Base-by-base conservation (phyloP, 2,329 filamentous ascomycete genomes). In the Epichloe elymi region DNA sequence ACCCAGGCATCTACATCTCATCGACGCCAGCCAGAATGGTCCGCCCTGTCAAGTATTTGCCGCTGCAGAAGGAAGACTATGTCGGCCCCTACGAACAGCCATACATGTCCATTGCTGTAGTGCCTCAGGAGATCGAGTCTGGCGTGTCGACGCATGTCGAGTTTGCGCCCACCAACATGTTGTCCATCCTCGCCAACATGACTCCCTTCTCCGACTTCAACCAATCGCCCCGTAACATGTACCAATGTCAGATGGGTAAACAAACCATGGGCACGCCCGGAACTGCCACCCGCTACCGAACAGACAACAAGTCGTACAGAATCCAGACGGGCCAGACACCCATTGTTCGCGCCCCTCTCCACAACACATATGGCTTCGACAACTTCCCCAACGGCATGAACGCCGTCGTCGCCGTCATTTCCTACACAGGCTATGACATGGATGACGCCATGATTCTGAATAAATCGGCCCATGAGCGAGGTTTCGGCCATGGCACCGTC, bases 391-490 rank as follows among this genome's bases (percentile, higher is more conserved):
- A 97, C 65, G 93, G 93, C 30, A 90, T 82, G 62, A 98, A 98
- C 62, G 88, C 89, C 8, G 83, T 97, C 39, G 93, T 98, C 53
- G 93, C 93, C 53, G 94, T 98, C 66, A 95, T 98, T 56, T 96
- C 91, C 0, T 98, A 98, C 68, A 97, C 91, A 2, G 93, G 91
- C 48, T 98, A 97, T 70, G 93, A 98, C 76, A 98, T 98, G 93
- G 93, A 98, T 75, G 93, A 98, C 71, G 93, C 93, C 65, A 97
- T 97, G 91, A 97, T 98, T 64, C 76, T 98, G 65, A 97, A 97
- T 75, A 97, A 97, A 67, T 95, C 89, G 19, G 83, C 91, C 3
- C 88, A 96, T 67, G 93, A 98, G 69, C 83, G 93, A 59, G 93
- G 93, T 14, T 97, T 98, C 62, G 91, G 89, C 38, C 83, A 97